These are phyloP conservation scores for Aureobasidium sp. DNA, from an alignment of 2,329 filamentous ascomycete genomes.

Conservation along the genomic window DNA sequence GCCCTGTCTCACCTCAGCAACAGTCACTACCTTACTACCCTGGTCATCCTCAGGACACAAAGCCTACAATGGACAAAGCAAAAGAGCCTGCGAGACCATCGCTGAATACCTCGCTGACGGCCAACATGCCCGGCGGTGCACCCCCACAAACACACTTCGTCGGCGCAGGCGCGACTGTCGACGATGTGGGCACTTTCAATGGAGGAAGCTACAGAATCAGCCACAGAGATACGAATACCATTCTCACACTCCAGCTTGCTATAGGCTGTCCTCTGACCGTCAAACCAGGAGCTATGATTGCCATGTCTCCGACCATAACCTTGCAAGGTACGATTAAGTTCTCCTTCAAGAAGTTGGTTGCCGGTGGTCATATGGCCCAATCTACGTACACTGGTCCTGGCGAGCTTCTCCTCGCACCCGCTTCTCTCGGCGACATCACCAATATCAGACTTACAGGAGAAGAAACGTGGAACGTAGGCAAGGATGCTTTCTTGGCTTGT, in stretches of 20 bases:
- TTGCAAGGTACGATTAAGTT: conserved; percentile 79
- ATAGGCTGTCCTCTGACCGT: conserved; percentile 75
- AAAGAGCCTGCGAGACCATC: conserved; percentile 14
- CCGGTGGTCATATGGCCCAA: conserved; percentile 67
- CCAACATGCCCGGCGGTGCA: conserved; percentile 28
- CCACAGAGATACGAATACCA: conserved; percentile 82
- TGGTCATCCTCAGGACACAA: conserved; percentile 24
- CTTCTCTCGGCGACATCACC: conserved; percentile 75
- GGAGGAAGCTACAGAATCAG: conserved; percentile 90
- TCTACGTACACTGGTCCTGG: conserved; percentile 84
- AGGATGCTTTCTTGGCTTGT: conserved; percentile 75
- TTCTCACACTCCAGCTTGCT: conserved; percentile 81
- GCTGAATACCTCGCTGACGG: conserved; percentile 23
- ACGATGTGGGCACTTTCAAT: conserved; percentile 95
- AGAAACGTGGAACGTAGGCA: conserved; percentile 75
- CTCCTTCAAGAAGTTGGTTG: conserved; percentile 81
- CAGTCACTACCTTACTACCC: conserved; percentile 27
- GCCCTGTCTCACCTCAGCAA: conserved; percentile 16
- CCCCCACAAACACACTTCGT: conserved; percentile 49
- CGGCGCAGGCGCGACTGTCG: conserved; percentile 52
- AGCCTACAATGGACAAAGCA: conserved; percentile 24
- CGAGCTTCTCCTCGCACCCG: conserved; percentile 76
- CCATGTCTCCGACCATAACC: conserved; percentile 83
- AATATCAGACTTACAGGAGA: conserved; percentile 63
- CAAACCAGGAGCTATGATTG: conserved; percentile 85